These are phyloP conservation scores for Epichloe sp. DNA, from an alignment of 2,329 filamentous ascomycete species.

Conservation along the genomic window DNA sequence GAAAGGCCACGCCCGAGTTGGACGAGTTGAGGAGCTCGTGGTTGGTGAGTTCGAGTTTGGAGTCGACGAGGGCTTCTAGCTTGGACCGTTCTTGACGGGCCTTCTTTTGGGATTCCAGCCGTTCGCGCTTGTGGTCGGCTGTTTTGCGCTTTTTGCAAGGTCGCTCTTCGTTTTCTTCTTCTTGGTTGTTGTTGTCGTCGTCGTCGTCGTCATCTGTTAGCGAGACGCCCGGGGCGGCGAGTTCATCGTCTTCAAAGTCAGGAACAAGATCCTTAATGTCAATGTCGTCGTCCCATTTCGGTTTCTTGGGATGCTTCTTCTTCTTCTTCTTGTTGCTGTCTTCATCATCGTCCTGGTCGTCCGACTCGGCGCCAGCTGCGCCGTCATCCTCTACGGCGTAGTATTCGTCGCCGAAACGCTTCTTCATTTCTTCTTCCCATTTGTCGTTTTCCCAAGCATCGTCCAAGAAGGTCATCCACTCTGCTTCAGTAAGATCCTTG, in stretches of 20 bases:
- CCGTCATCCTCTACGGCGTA: constrained; percentile 58
- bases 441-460: constrained; percentile 77
- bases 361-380: constrained; percentile 45
- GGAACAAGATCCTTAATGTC: constrained; percentile 88
- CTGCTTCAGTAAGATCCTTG: constrained; percentile 54
- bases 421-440: constrained; percentile 86
- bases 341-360: constrained; percentile 47
- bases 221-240: constrained; percentile 34
- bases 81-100: constrained; percentile 70
- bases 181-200: constrained; percentile 21
- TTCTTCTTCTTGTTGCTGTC: constrained; percentile 36
- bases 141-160: constrained; percentile 48
- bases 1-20: constrained; percentile 45
- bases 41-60: constrained; percentile 61
- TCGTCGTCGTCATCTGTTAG: constrained; percentile 34
- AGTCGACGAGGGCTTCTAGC: constrained; percentile 77
- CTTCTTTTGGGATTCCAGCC: constrained; percentile 48
- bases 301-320: constrained; percentile 38
- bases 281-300: constrained; percentile 89
- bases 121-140: constrained; percentile 46
- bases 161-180: constrained; percentile 29
- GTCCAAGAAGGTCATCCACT: constrained; percentile 76
- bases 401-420: constrained; percentile 80
- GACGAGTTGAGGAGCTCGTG: constrained; percentile 37
- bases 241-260: constrained; percentile 60